Evolutionary conservation across 2,329 filamentous ascomycete genomes (phyloP).

Genomic region (Microthyrium microscopicum): DNA sequence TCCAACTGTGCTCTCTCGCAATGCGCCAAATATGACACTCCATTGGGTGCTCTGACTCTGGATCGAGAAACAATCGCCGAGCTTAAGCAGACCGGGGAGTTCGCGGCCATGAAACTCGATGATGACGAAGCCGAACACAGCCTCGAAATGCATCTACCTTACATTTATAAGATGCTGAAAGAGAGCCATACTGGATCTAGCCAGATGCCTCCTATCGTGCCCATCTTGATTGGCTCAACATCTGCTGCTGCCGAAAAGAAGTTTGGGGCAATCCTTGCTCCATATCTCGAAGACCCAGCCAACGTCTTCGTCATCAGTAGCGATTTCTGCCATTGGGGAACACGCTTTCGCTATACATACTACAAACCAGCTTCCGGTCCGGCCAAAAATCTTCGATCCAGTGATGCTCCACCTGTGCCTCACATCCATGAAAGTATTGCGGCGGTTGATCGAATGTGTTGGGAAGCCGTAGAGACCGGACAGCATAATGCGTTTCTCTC

Average conservation of each 20-base stretch:
- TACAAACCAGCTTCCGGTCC: constrained; percentile 42
- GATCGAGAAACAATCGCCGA: constrained; percentile 40
- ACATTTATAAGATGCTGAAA: constrained; percentile 64
- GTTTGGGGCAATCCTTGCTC: constrained; percentile 55
- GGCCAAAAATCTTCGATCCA: constrained; percentile 12
- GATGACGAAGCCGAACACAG: constrained; percentile 78
- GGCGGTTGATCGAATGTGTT: constrained; percentile 61
- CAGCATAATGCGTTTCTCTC: constrained; percentile 52
- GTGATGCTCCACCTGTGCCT: constrained; percentile 26
- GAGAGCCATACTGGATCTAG: constrained; percentile 17
- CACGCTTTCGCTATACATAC: constrained; percentile 66
- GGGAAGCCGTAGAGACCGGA: constrained; percentile 69
- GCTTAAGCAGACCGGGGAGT: constrained; percentile 37
- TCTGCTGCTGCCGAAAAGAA: constrained; percentile 45
- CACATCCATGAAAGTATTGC: constrained; percentile 75
- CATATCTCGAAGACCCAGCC: constrained; percentile 56
- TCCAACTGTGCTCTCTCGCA: constrained; percentile 58
- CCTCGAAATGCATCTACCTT: constrained; percentile 91
- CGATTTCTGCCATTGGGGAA: constrained; percentile 95
- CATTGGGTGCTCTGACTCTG: constrained; percentile 52
- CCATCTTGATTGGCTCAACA: constrained; percentile 72
- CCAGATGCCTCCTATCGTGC: constrained; percentile 60
- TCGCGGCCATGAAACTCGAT: constrained; percentile 45
- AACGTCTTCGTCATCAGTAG: constrained; percentile 82
- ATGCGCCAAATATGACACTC: constrained; percentile 56